Evolutionary conservation across 2,329 filamentous ascomycete species (phyloP), one percentile per base, ranked within the genome.

Genomic region (Nemania sp.): DNA sequence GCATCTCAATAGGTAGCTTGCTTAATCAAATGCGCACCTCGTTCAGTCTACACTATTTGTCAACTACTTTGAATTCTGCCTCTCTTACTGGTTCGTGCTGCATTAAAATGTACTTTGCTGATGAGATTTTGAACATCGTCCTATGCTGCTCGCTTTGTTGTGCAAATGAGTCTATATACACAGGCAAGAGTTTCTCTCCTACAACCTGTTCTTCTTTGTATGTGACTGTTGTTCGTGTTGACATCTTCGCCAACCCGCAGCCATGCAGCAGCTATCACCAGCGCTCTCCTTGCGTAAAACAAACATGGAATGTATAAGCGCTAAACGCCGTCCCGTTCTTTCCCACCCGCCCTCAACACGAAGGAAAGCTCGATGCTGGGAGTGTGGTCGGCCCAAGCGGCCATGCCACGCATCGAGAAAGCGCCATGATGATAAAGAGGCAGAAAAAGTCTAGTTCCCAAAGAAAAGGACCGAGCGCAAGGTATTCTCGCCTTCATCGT

Each of bases 401-500:
- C 28, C n/a, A 44, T 30, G 26, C 22, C 49, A 36, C 33, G 43
- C 48, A 15, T 44, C 22, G 26, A 56, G 40, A 9, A 47, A 40
- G 20, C n/a, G 34, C 34, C 42, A 36, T 43, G 9, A n/a, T n/a
- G n/a, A n/a, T n/a, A n/a, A n/a, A n/a, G n/a, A n/a, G n/a, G n/a
- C n/a, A n/a, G 59, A 33, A 22, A 57, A 55, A 60, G 57, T 63
- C 63, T 64, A 66, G 58, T 62, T 59, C 63, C 47, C 43, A 52
- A 53, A 47, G 44, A 51, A 58, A 40, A 34, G 57, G 56, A 56
- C 39, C 49, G 39, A 59, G 43, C 58, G 60, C 60, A 34, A 55
- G 41, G 60, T 56, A 49, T 53, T 60, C 46, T 51, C 61, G 56
- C 57, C 54, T 54, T 57, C 59, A 60, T 68, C 61, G 60, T 68